Conservation (phyloP, 2,329 filamentous ascomycete genomes). For the Neophaeococcomyces mojaviensis region DNA sequence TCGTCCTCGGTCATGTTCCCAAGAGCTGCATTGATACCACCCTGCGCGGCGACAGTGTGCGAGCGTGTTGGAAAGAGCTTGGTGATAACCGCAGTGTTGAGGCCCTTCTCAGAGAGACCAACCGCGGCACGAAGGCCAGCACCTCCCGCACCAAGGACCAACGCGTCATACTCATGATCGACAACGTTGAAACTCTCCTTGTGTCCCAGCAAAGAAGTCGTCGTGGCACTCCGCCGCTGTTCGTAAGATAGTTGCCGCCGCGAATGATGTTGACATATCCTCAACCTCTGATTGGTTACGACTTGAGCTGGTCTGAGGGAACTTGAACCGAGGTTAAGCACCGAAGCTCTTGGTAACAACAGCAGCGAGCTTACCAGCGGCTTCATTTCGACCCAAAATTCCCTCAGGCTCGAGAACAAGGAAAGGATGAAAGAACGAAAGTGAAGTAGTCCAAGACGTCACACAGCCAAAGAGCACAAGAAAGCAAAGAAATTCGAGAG, state of each 20-base stretch:
- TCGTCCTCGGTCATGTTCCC: constrained; percentile 89
- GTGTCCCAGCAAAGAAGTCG: constrained; percentile 10
- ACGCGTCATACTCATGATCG: constrained; percentile 42
- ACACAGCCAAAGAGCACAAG: background rate
- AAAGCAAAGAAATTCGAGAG: constrained; percentile 2
- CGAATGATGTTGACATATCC: constrained; percentile 2
- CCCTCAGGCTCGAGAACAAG: background rate
- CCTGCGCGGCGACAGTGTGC: constrained; percentile 59
- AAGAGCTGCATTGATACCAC: constrained; percentile 53
- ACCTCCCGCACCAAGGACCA: constrained; percentile 64
- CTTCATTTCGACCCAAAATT: background rate
- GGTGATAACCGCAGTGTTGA: constrained; percentile 57
- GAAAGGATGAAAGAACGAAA: background rate
- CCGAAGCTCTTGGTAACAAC: background rate
- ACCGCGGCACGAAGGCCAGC: constrained; percentile 57
- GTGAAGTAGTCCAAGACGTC: background rate
- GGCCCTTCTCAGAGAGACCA: constrained; percentile 53
- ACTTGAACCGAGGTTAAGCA: background rate
- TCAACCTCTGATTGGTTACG: background rate
- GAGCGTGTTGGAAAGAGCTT: constrained; percentile 57
- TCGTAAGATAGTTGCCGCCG: background rate
- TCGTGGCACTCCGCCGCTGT: constrained; percentile 15
- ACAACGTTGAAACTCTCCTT: constrained; percentile 15
- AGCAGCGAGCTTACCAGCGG: background rate
- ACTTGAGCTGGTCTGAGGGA: background rate